These are phyloP conservation scores for Pholiota conissans DNA, from an alignment of 768 basidiomycete genomes.

Conservation along the genomic window DNA sequence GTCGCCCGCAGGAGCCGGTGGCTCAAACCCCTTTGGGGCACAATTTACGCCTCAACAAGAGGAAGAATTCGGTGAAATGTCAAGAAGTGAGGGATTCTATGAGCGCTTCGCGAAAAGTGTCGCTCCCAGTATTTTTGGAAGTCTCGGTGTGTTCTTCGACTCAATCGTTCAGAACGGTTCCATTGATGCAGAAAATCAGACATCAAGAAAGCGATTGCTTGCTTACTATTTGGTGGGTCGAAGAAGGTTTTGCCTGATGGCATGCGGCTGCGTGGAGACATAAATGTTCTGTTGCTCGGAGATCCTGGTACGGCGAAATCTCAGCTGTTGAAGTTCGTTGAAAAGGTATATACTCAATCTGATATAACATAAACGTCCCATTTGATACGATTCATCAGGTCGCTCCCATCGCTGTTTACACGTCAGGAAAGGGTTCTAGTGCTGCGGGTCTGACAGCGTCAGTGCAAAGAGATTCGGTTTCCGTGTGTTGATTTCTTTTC, in stretches of 20 bases:
- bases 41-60: slow-evolving; percentile 96
- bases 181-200: slow-evolving; percentile 46
- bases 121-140: slow-evolving; percentile 96
- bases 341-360: slow-evolving; percentile 60
- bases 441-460: slow-evolving; percentile 98
- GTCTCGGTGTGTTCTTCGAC: slow-evolving; percentile 60
- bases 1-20: slow-evolving; percentile 69
- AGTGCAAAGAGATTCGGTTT: slow-evolving; percentile 90
- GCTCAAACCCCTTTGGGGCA: slow-evolving; percentile 81
- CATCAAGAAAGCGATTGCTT: slow-evolving; percentile 97
- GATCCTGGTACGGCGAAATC: slow-evolving; percentile 99
- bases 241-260: slow-evolving; percentile 97
- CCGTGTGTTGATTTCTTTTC: slow-evolving; percentile 50
- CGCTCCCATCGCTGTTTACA: slow-evolving; percentile 97
- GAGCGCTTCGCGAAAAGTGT: slow-evolving; percentile 94
- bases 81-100: slow-evolving; percentile 85
- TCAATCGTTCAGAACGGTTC: slow-evolving; percentile 10
- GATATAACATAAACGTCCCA: not conserved
- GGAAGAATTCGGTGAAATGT: slow-evolving; percentile 93
- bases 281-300: slow-evolving; percentile 94
- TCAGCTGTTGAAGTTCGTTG: slow-evolving; percentile 97
- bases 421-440: slow-evolving; percentile 97
- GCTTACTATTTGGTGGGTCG: slow-evolving; percentile 95
- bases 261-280: slow-evolving; percentile 95
- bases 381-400: slow-evolving; percentile 49